Conservation (phyloP, 164 flowering plant genomes). For the Chimonanthus praecox region DNA sequence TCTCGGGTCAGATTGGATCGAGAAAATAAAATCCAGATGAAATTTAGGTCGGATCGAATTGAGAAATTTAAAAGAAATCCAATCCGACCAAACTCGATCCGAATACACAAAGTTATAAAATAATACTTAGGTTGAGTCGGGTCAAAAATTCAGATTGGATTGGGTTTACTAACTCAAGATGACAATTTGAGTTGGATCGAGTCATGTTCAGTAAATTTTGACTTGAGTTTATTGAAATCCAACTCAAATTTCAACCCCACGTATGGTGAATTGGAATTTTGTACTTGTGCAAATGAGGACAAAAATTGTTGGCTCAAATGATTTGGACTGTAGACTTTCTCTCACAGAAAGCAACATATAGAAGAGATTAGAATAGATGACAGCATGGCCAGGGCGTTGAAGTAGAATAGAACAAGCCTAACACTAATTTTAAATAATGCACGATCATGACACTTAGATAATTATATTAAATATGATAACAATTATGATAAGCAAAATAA, state of each 20-base stretch:
- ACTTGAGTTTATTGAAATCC: no score
- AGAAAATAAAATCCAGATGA: no score
- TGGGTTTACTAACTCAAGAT: no score
- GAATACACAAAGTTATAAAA: no score
- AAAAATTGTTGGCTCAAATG: neutral
- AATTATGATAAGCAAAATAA: neutral
- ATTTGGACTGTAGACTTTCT: slow-evolving; percentile 5
- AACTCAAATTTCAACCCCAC: neutral
- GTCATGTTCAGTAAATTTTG: no score
- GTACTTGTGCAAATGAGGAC: neutral
- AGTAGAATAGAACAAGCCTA: neutral
- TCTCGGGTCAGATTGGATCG: no score
- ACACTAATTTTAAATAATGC: neutral
- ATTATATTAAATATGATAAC: neutral
- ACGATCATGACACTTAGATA: neutral
- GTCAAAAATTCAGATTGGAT: no score
- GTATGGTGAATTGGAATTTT: neutral
- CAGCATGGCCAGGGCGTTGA: neutral
- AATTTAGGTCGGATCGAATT: no score
- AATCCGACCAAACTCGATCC: no score
- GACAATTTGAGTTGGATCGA: no score
- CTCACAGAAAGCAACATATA: slow-evolving; percentile 2
- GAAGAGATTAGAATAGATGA: neutral
- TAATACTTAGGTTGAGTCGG: no score
- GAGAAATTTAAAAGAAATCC: no score